Evolutionary conservation across 176 grass and related monocot genomes (phyloP).

Genomic region (Triticum dicoccoides): DNA sequence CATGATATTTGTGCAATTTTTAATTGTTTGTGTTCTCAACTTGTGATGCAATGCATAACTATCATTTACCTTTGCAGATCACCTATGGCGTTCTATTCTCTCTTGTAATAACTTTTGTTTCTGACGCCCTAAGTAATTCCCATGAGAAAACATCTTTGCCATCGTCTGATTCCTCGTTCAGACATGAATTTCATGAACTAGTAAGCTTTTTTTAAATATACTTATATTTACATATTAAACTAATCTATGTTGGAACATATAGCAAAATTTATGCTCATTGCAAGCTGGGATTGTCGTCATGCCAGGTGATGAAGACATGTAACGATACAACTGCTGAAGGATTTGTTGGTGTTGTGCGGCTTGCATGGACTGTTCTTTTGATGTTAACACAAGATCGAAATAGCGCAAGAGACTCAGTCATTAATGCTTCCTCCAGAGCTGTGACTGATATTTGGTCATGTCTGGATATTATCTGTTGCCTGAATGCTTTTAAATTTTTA

Average conservation of each 20-base stretch:
- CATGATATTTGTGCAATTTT: constrained; percentile 7
- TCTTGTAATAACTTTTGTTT: constrained; percentile 75
- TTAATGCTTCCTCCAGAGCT: constrained; percentile 44
- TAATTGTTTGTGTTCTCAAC: neutral
- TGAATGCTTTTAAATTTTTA: constrained; percentile 83
- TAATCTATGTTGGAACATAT: constrained; percentile 11
- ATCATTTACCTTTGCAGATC: constrained; percentile 55
- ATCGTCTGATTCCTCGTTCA: constrained; percentile 74
- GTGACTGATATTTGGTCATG: constrained; percentile 59
- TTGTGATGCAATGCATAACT: constrained; percentile 15
- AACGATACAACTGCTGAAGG: constrained; percentile 62
- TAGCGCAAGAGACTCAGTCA: constrained; percentile 44
- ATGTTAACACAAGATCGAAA: constrained; percentile 84
- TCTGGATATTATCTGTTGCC: constrained; percentile 66
- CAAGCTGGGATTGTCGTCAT: constrained; percentile 24
- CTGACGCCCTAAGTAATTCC: constrained; percentile 71
- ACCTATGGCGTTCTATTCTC: constrained; percentile 68
- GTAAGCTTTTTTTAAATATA: constrained; percentile 41
- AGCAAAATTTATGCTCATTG: constrained; percentile 25
- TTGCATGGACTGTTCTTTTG: constrained; percentile 88
- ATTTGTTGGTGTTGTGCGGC: constrained; percentile 71
- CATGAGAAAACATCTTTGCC: constrained; percentile 41
- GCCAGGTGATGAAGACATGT: constrained; percentile 67
- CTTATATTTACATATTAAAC: neutral
- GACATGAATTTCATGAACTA: constrained; percentile 83